Conservation (phyloP, 2,329 filamentous ascomycete genomes). For the Pyricularia sp. region DNA sequence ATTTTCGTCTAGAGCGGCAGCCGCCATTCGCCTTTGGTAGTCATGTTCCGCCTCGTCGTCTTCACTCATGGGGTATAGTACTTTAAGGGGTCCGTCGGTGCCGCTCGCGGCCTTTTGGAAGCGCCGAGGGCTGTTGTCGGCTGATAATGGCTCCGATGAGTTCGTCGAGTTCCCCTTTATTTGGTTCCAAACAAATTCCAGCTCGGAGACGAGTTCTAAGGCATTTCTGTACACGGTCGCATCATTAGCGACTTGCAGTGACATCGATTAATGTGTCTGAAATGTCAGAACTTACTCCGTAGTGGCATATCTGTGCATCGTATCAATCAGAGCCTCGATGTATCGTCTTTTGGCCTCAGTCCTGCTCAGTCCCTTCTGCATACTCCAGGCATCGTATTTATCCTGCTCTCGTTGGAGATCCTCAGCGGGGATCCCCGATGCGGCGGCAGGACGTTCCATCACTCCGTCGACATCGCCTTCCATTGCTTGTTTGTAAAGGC, state of each 20-base stretch:
- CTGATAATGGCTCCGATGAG: slow-evolving; percentile 44
- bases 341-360: slow-evolving; percentile 94
- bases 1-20: slow-evolving; percentile 34
- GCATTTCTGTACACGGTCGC: slow-evolving; percentile 51
- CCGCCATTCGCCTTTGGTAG: slow-evolving; percentile 33
- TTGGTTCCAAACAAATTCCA: slow-evolving; percentile 99
- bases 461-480: slow-evolving; percentile 94
- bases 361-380: slow-evolving; percentile 70
- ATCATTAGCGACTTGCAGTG: not conserved
- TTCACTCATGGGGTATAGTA: slow-evolving; percentile 81
- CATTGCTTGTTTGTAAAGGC: slow-evolving; percentile 98
- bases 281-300: slow-evolving; percentile 52
- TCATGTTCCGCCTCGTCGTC: slow-evolving; percentile 58
- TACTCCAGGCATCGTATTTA: slow-evolving; percentile 94
- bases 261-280: not conserved
- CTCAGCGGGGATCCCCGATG: slow-evolving; percentile 35
- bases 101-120: slow-evolving; percentile 38
- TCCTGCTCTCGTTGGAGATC: slow-evolving; percentile 51
- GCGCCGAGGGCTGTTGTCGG: slow-evolving; percentile 25
- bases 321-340: slow-evolving; percentile 88
- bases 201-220: slow-evolving; percentile 76
- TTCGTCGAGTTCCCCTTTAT: slow-evolving; percentile 77
- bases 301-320: slow-evolving; percentile 92
- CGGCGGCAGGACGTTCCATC: slow-evolving; percentile 66
- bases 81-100: slow-evolving; percentile 50